These are phyloP conservation scores for Neurospora sp. DNA, from an alignment of 495 filamentous ascomycete species.

Conservation along the genomic window DNA sequence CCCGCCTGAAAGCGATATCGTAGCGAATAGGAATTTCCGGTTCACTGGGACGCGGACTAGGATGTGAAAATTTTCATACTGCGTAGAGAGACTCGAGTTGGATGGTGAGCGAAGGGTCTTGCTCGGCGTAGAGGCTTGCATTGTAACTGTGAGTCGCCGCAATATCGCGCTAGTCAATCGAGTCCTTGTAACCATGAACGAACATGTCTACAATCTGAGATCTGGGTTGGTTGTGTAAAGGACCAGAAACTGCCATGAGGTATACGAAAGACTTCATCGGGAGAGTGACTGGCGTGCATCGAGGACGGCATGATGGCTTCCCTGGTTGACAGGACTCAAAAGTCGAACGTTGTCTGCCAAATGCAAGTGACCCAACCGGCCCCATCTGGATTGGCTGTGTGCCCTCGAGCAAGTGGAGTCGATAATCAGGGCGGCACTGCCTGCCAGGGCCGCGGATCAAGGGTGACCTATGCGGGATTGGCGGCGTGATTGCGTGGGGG, in stretches of 20 bases:
- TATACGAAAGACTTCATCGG: neutral
- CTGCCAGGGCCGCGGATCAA: neutral
- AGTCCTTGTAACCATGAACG: neutral
- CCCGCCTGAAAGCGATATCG: neutral
- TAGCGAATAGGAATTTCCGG: neutral
- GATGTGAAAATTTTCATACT: neutral
- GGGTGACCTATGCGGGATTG: neutral
- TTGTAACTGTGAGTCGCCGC: neutral
- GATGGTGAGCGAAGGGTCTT: neutral
- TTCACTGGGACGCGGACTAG: neutral
- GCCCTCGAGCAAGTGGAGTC: neutral
- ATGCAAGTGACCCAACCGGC: neutral
- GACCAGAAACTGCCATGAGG: neutral
- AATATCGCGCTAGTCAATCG: neutral
- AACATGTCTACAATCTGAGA: neutral
- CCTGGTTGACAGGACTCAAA: neutral
- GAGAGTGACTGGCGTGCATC: neutral
- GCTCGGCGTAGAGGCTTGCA: neutral
- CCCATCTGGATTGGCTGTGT: neutral
- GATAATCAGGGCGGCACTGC: neutral
- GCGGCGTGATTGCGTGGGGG: neutral
- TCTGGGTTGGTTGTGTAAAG: neutral
- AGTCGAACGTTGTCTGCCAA: neutral
- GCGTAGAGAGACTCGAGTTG: neutral
- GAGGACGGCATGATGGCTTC: neutral